Conservation (phyloP, 306 rosid species). For the Leucaena leucocephala region DNA sequence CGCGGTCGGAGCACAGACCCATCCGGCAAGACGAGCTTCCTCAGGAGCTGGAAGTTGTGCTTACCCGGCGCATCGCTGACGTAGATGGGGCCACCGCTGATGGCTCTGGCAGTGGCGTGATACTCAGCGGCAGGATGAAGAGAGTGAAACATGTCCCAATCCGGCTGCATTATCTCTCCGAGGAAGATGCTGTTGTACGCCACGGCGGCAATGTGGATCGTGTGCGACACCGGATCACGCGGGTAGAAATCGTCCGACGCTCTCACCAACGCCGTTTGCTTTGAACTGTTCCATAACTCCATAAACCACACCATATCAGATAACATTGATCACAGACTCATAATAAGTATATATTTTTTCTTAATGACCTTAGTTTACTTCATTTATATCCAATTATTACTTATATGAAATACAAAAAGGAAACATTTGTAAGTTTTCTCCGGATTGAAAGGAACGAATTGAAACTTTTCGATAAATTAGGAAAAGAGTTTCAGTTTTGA, state of each 20-base stretch:
- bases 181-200: conserved; percentile 87
- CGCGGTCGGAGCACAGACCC: conserved; percentile 80
- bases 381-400: neutral
- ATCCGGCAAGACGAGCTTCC: conserved; percentile 74
- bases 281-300: conserved; percentile 44
- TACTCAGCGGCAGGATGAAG: conserved; percentile 83
- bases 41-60: conserved; percentile 73
- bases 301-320: conserved; percentile 3
- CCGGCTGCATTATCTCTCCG: conserved; percentile 91
- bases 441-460: neutral
- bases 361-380: neutral
- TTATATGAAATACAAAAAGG: neutral
- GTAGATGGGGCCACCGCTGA: conserved; percentile 91
- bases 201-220: conserved; percentile 84
- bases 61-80: conserved; percentile 93
- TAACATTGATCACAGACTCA: neutral
- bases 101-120: conserved; percentile 89
- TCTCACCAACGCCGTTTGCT: conserved; percentile 79
- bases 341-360: neutral
- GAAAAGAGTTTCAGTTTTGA: neutral
- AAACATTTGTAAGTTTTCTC: neutral
- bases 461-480: neutral
- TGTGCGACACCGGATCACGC: conserved; percentile 76
- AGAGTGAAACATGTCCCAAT: conserved; percentile 99
- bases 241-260: conserved; percentile 96